Base-by-base conservation (phyloP, 2,329 filamentous ascomycete species). In the Tolypocladium endophyticum region DNA sequence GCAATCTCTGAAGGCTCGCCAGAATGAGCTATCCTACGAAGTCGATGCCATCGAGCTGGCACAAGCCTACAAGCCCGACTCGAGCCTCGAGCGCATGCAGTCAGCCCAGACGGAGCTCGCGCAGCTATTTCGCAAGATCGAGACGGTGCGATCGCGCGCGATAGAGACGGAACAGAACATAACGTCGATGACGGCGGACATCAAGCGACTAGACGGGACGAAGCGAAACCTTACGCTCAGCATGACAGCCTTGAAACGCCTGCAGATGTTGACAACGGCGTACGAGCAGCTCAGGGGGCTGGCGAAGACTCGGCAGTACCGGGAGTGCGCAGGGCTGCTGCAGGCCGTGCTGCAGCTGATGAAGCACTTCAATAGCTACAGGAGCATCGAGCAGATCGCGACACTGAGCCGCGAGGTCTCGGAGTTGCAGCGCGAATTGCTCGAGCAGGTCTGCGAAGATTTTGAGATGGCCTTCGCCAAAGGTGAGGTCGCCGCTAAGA, bases 261-360 rank as follows among this genome's bases (percentile, higher is more conserved):
- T 99, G 67, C 94, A 99, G 80, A 99, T 99, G 94, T 78, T 99
- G 71, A 97, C 94, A 6, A 97, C 94, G 4, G 94, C 94, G n/a
- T 99, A 97, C 75, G 94, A 97, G 71, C 94, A 99, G 76, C 81
- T 99, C 60, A 84, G 89, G 61, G 89, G 86, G 3, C 79, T 97
- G 65, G 88, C 90, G 65, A 89, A 89, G 74, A 88, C 89, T 41
- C 82, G 93, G 60, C 94, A 99, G 73, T 99, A 99, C 73, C 82
- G 90, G 64, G 94, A 99, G 72, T 97, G 94, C 71, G 92, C 93
- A 20, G 92, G 95, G 68, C 80, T 99, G 61, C 79, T 99, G 60
- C 91, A 96, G 76, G 94, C 94, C 12, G 94, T 99, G 38, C 84
- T 99, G 61, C 94, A 99, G 81, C 86, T 99, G 54, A 97, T 97